Base-by-base conservation (phyloP, 2,329 filamentous ascomycete genomes). In the Penicillium janthinellum region DNA sequence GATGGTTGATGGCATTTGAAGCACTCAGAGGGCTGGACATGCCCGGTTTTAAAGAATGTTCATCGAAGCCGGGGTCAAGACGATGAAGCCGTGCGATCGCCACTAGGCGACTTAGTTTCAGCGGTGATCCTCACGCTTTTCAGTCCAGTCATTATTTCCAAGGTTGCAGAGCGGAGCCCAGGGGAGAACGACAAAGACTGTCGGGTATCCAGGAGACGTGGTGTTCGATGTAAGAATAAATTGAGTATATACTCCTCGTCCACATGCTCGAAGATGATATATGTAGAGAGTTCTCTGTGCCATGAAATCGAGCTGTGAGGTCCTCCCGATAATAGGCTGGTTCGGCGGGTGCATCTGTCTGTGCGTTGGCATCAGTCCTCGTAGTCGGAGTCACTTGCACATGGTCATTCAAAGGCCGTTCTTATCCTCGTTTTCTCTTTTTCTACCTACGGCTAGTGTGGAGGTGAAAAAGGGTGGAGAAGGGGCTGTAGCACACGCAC, bases 101-200 rank as follows among this genome's bases (percentile, higher is more conserved):
- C 67, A 61, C 61, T 67, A 68, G 61, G 59, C 37, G 56, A 49
- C 20, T 10, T 39, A 39, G 35, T 28, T 52, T 14, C 3, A 39
- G 50, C 59, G 64, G 53, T 60, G 63, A 68, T 69, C 65, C 59
- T 58, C 59, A 59, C 57, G 54, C 54, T 62, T 60, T 61, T 41
- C 41, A 62, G 53, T 35, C 41, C 37, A 58, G 56, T 58, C 25
- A n/a, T 31, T 45, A 22, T 22, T 20, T 22, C 22, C 22, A 22
- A 22, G 22, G 22, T 22, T 22, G 17, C 39, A 47, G 25, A 31
- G 44, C 44, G 25, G 44, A 15, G 22, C 44, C 14, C 25, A 25
- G 22, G 20, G 44, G 15, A 25, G 22, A 47, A 25, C 22, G 39
- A 22, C 17, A 42, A 15, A 47, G 44, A 6, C 44, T 47, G 3